Conservation (phyloP, 805 yeast species). For the Candida stauntonica region DNA sequence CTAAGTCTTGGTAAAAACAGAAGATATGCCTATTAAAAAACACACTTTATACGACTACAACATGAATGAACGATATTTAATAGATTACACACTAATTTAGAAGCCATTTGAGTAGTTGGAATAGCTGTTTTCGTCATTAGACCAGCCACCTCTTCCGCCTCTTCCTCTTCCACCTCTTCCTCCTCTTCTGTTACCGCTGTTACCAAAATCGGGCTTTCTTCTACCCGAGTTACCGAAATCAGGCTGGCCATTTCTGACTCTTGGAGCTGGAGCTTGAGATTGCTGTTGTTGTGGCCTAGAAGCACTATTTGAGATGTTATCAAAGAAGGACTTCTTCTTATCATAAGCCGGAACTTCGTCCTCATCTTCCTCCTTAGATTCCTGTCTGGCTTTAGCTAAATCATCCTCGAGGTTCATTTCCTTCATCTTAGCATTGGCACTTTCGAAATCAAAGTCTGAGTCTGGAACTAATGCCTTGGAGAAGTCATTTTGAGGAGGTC, state of each 20-base stretch:
- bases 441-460: conserved; percentile 70
- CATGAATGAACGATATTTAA: background rate
- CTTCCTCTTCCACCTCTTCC: conserved; percentile 12
- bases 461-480: conserved; percentile 38
- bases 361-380: conserved; percentile 11
- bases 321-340: conserved; percentile 84
- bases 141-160: conserved; percentile 2
- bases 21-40: background rate
- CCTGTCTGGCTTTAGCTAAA: conserved; percentile 10
- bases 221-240: conserved; percentile 5
- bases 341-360: conserved; percentile 48
- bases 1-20: conserved; percentile 1
- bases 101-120: conserved; percentile 1
- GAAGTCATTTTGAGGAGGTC: conserved; percentile 5
- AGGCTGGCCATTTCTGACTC: conserved; percentile 11
- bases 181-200: conserved; percentile 17
- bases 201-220: conserved; percentile 3
- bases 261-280: conserved; percentile 2
- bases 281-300: conserved; percentile 36
- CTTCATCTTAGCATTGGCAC: conserved; percentile 67
- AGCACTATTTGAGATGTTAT: conserved; percentile 70
- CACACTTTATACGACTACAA: background rate
- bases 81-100: background rate
- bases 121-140: background rate
- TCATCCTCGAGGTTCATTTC: conserved; percentile 25